phyloP scores from a whole-genome alignment of 1,284 basidiomycete species.

The Golubevia pallescens region DNA sequence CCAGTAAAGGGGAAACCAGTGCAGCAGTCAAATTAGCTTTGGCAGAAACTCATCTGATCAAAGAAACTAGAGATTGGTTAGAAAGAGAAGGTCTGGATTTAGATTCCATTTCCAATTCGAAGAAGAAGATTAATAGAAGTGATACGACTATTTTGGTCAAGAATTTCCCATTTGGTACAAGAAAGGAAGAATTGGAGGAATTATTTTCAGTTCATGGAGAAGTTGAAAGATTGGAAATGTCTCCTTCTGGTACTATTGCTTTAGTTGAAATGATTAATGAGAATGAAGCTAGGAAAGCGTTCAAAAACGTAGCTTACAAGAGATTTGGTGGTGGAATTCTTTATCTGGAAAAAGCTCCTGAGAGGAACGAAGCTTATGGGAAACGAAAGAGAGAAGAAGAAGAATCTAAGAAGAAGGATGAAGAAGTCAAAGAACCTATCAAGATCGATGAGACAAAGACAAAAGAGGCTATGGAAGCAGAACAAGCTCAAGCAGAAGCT shows the following conservation, averaged over 20 bases:
- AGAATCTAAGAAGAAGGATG: too few species aligned
- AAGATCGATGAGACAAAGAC: not conserved
- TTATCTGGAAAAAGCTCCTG: conserved; percentile 90
- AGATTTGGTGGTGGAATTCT: conserved; percentile 86
- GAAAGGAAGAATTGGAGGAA: conserved; percentile 75
- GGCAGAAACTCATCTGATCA: conserved; percentile 93
- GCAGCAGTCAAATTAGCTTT: conserved; percentile 88
- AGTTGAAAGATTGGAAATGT: conserved; percentile 79
- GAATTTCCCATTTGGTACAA: conserved; percentile 93
- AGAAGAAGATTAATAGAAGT: conserved; percentile 65
- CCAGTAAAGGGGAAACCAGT: conserved; percentile 1
- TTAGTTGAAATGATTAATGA: conserved; percentile 81
- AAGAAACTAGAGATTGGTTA: conserved; percentile 68
- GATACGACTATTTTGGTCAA: conserved; percentile 89
- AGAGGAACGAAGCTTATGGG: too few species aligned
- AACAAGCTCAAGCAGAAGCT: conserved; percentile 64
- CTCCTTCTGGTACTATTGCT: conserved; percentile 91
- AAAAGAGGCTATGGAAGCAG: conserved; percentile 14
- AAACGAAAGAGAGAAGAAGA: too few species aligned
- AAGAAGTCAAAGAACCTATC: too few species aligned
- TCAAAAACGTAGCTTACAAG: conserved; percentile 83
- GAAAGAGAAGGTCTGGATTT: not conserved
- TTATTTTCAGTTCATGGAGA: conserved; percentile 81
- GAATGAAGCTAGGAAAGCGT: conserved; percentile 68
- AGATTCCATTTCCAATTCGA: not conserved